Conservation (phyloP, 2,329 filamentous ascomycete species). For the Aspergillus cejpii region DNA sequence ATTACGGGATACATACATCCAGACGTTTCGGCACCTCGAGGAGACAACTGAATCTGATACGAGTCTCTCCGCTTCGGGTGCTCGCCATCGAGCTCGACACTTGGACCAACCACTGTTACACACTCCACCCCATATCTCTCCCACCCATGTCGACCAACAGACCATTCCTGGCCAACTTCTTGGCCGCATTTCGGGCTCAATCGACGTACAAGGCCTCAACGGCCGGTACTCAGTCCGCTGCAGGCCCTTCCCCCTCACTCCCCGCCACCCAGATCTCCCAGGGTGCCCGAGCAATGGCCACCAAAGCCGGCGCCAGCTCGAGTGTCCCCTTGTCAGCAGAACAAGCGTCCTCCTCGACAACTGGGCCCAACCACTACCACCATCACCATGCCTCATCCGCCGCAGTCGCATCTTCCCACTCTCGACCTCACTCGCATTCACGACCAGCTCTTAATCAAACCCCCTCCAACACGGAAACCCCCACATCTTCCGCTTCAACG, state of each 20-base stretch:
- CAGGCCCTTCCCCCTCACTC: slow-evolving; percentile 31
- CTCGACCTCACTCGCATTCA: slow-evolving; percentile 19
- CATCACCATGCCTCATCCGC: slow-evolving; percentile 15
- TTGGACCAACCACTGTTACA: too few relatives aligned
- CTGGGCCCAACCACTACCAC: slow-evolving; percentile 29
- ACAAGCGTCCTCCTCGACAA: slow-evolving; percentile 12
- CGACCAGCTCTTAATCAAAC: slow-evolving; percentile 28
- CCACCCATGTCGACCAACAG: slow-evolving; percentile 58
- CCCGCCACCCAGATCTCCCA: slow-evolving; percentile 39
- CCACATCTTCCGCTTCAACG: slow-evolving; percentile 35
- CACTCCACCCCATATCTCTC: too few relatives aligned
- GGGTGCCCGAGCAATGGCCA: slow-evolving; percentile 44
- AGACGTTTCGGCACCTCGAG: too few relatives aligned
- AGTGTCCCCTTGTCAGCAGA: slow-evolving; percentile 19
- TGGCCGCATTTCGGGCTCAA: slow-evolving; percentile 61
- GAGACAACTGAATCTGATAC: too few relatives aligned
- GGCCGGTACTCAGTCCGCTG: slow-evolving; percentile 30
- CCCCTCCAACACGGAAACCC: slow-evolving; percentile 34
- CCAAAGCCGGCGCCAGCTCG: slow-evolving; percentile 34
- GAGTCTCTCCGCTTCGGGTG: too few relatives aligned
- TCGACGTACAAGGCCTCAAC: slow-evolving; percentile 53
- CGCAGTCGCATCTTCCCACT: slow-evolving; percentile 8
- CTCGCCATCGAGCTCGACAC: too few relatives aligned
- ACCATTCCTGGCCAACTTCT: slow-evolving; percentile 61
- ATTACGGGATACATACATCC: too few relatives aligned